These are phyloP conservation scores for Penicillium canescens DNA, from an alignment of 495 filamentous ascomycete genomes.

Conservation along the genomic window DNA sequence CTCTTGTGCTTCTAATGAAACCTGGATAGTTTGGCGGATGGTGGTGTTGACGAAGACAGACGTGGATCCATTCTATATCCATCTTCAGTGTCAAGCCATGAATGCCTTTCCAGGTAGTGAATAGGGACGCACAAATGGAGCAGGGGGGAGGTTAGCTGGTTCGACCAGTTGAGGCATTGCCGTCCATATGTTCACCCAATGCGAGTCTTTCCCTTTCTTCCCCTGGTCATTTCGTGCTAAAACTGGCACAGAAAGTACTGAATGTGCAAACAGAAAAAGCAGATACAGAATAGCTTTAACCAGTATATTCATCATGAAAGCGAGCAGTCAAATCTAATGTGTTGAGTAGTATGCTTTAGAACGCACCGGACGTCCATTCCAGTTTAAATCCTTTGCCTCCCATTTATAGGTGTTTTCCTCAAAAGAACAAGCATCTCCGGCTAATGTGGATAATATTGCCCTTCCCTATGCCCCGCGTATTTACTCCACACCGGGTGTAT, in stretches of 20 bases:
- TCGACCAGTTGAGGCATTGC: slow-evolving; percentile 69
- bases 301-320: too few species aligned
- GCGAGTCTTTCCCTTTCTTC: slow-evolving; percentile 8
- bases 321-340: too few species aligned
- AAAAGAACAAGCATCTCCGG: background rate
- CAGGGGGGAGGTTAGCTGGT: slow-evolving; percentile 58
- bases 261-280: background rate
- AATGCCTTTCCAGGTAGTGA: background rate
- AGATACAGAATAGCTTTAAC: background rate
- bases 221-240: background rate
- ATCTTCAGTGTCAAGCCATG: background rate
- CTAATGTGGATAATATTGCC: background rate
- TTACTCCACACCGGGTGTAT: background rate
- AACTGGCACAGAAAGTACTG: background rate
- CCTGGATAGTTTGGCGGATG: slow-evolving; percentile 65
- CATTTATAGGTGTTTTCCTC: too few species aligned
- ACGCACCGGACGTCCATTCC: too few species aligned
- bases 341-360: too few species aligned
- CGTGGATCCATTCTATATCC: slow-evolving; percentile 1
- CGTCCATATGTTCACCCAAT: slow-evolving; percentile 68
- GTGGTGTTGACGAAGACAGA: slow-evolving; percentile 55
- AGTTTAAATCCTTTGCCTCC: too few species aligned
- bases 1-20: slow-evolving; percentile 51
- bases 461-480: background rate
- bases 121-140: slow-evolving; percentile 53